Evolutionary conservation across 1,139 yeast species (phyloP), one percentile per base, ranked within the genome.

Genomic region (Magnusiomyces sp.): DNA sequence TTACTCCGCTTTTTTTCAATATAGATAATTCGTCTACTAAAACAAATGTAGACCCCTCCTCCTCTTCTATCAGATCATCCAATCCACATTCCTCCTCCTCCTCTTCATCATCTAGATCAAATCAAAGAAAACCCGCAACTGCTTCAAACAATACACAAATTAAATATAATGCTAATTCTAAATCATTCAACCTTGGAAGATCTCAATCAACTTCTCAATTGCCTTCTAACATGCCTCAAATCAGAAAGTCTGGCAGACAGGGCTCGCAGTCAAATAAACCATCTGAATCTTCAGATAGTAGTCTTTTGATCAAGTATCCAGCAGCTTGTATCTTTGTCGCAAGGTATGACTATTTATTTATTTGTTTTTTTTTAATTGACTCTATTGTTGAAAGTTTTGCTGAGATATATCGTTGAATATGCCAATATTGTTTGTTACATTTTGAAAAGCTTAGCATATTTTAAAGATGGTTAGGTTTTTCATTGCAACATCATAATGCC

Each of bases 311-410:
- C 32, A 37, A 38, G 13, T 38, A 45, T 40, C 95, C 95, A 14
- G 83, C 95, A 0, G 80, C 95, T 2, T 88, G 95, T 65, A 85
- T 87, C 1, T 88, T 88, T 70, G 96, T 88, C 49, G 96, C 95
- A 31, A 73, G 70, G 55, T 52, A 44, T n/a, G 51, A 54, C 46
- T 47, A 9, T 56, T 50, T 17, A 5, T 6, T n/a, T 19, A 16
- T 27, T 10, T 27, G 7, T 20, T 38, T 38, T 19, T 4, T 43
- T 19, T 29, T 14, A n/a, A 23, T 33, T 32, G 10, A 10, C 14
- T 2, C 40, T 39, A 17, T 20, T 11, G 13, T 39, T 10, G 5
- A 10, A 16, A 17, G 29, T 10, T 39, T 19, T 23, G n/a, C n/a
- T 20, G 42, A 13, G 13, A 11, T 5, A 11, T 39, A 39, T 39